A percentile compares a stretch with the other conserved stretches of the same genome.
These are phyloP conservation scores for Pseudogymnoascus sp. DNA, from an alignment of 2,329 filamentous ascomycete species.

Conservation along the genomic window DNA sequence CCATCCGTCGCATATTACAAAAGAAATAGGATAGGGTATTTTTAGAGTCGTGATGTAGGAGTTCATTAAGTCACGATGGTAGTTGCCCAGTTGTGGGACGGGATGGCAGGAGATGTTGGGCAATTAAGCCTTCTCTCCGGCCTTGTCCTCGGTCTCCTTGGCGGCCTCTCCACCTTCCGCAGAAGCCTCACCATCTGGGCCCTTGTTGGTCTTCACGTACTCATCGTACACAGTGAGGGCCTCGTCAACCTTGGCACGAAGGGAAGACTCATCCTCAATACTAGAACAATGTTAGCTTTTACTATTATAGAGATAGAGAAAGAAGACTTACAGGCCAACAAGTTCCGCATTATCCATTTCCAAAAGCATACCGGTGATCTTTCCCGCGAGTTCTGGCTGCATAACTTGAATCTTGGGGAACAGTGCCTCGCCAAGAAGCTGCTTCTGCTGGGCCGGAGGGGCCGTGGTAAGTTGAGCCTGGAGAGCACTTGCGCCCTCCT, in stretches of 20 bases:
- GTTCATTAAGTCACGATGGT: conserved; percentile 10
- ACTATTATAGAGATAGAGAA: not conserved
- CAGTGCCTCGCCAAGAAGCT: conserved; percentile 93
- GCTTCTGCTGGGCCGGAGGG: conserved; percentile 77
- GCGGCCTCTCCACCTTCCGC: conserved; percentile 27
- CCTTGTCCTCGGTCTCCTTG: conserved; percentile 42
- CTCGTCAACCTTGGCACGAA: conserved; percentile 94
- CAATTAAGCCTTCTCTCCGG: conserved; percentile 44
- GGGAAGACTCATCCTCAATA: conserved; percentile 79
- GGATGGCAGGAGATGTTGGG: conserved; percentile 11
- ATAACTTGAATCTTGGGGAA: conserved; percentile 97
- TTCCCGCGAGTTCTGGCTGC: conserved; percentile 92
- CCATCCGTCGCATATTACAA: conserved; percentile 8
- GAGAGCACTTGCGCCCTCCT: conserved; percentile 31
- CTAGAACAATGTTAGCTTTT: conserved; percentile 39
- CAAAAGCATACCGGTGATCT: conserved; percentile 99
- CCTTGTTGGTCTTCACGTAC: conserved; percentile 67
- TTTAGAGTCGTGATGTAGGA: conserved; percentile 9
- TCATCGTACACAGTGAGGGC: conserved; percentile 96
- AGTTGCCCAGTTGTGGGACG: not conserved
- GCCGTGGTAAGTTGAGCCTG: conserved; percentile 50
- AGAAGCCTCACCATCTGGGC: conserved; percentile 25
- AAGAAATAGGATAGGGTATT: conserved; percentile 10
- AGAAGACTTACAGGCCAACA: conserved; percentile 76
- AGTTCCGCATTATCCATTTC: conserved; percentile 98